These are phyloP conservation scores for Verticillium alfalfae DNA, from an alignment of 2,329 filamentous ascomycete species.

Conservation along the genomic window DNA sequence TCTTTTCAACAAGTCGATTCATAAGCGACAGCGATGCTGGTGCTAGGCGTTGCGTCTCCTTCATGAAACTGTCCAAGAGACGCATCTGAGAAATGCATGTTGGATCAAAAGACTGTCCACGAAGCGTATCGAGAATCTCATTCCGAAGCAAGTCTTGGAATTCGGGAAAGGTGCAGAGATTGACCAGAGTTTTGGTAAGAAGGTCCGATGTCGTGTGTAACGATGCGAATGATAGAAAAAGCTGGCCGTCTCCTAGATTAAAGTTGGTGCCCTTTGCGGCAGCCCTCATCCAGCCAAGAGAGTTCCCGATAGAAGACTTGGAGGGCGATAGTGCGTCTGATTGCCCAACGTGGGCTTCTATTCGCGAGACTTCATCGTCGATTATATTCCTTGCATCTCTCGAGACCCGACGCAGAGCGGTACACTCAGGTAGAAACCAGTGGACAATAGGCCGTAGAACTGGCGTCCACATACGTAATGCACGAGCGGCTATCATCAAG, in stretches of 20 bases:
- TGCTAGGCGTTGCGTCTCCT: slow-evolving; percentile 25
- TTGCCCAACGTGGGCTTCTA: slow-evolving; percentile 1
- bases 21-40: slow-evolving; percentile 3
- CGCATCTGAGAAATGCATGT: slow-evolving; percentile 28
- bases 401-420: too few species aligned
- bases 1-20: neutral
- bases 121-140: slow-evolving; percentile 29
- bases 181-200: slow-evolving; percentile 27
- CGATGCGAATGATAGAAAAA: slow-evolving; percentile 65
- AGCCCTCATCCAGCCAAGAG: slow-evolving; percentile 37
- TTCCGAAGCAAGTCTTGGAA: slow-evolving; percentile 31
- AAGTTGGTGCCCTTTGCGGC: slow-evolving; percentile 52
- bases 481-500: too few species aligned
- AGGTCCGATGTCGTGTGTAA: slow-evolving; percentile 35
- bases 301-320: slow-evolving; percentile 21
- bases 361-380: slow-evolving; percentile 20
- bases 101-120: slow-evolving; percentile 27
- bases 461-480: too few species aligned
- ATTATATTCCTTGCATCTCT: slow-evolving; percentile 17
- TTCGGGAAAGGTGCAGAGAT: slow-evolving; percentile 32
- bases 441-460: too few species aligned
- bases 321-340: slow-evolving; percentile 17
- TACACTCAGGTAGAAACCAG: too few species aligned
- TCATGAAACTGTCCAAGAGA: slow-evolving; percentile 34
- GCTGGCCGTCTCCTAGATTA: slow-evolving; percentile 61